These are phyloP conservation scores for Castanea sativa DNA, from an alignment of 306 rosid genomes.

Conservation along the genomic window DNA sequence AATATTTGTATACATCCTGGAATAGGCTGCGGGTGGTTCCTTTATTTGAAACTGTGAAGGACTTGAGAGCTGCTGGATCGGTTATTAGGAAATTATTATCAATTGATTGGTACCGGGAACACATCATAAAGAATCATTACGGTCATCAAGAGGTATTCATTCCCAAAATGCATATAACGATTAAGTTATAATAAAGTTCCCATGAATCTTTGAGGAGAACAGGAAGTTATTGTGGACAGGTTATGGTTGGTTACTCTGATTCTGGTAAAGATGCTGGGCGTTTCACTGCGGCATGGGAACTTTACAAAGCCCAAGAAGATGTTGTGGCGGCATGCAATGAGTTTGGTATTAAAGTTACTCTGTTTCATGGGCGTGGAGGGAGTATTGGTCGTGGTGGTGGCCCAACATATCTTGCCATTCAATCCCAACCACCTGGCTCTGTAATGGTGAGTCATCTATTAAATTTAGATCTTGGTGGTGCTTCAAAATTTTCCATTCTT, in stretches of 20 bases:
- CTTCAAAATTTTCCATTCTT: slow-evolving; percentile 5
- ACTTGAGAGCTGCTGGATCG: slow-evolving; percentile 87
- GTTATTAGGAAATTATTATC: slow-evolving; percentile 76
- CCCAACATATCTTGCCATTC: slow-evolving; percentile 94
- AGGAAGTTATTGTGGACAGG: slow-evolving; percentile 48
- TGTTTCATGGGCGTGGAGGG: slow-evolving; percentile 96
- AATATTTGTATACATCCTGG: slow-evolving; percentile 13
- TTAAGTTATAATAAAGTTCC: not conserved
- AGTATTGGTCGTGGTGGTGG: slow-evolving; percentile 99
- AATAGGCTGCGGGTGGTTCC: slow-evolving; percentile 92
- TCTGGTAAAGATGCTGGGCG: slow-evolving; percentile 99
- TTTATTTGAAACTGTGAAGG: slow-evolving; percentile 90
- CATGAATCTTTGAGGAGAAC: slow-evolving; percentile 18
- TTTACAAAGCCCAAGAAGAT: slow-evolving; percentile 97
- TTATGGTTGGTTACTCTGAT: slow-evolving; percentile 97
- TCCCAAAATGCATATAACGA: not conserved
- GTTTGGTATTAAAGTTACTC: slow-evolving; percentile 77
- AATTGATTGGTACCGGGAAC: slow-evolving; percentile 86
- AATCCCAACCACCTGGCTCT: slow-evolving; percentile 97
- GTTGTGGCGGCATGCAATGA: slow-evolving; percentile 92
- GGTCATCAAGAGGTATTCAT: slow-evolving; percentile 83
- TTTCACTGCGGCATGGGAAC: slow-evolving; percentile 96
- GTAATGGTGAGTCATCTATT: slow-evolving; percentile 68
- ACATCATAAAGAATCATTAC: slow-evolving; percentile 70
- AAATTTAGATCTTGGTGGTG: slow-evolving; percentile 4